Evolutionary conservation across 257 asterid species (phyloP).

Genomic region (Eustoma russellianum): DNA sequence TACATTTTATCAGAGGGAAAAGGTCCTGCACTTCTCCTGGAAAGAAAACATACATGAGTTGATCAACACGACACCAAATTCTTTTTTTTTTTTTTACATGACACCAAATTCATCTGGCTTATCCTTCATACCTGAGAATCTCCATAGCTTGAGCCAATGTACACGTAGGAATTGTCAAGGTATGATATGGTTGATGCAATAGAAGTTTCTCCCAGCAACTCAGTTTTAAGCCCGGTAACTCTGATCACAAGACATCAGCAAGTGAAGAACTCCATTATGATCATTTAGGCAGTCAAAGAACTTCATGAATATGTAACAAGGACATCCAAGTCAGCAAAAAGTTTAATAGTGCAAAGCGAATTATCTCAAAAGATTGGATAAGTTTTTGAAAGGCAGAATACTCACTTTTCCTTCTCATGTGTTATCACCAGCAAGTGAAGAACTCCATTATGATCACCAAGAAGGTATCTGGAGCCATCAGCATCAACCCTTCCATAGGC

Average conservation of each 20-base stretch:
- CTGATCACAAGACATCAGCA: constrained; percentile 21
- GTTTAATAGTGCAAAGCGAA: not conserved
- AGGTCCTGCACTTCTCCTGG: no score
- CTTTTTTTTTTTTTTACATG: no score
- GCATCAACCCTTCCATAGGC: constrained; percentile 93
- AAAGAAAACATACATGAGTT: no score
- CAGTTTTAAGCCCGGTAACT: constrained; percentile 85
- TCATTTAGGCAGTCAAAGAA: not conserved
- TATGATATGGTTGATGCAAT: constrained; percentile 83
- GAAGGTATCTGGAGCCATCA: constrained; percentile 82
- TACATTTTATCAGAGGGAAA: no score
- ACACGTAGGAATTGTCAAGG: constrained; percentile 86
- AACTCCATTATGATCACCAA: constrained; percentile 85
- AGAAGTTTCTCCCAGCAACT: constrained; percentile 83
- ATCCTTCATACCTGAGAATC: constrained; percentile 90
- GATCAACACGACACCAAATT: no score
- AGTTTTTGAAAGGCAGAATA: constrained; percentile 6
- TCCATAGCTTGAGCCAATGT: constrained; percentile 84
- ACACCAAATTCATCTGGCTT: no score
- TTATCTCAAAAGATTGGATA: not conserved
- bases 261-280: no score
- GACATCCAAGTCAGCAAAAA: not conserved
- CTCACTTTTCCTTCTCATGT: constrained; percentile 86
- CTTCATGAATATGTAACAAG: not conserved
- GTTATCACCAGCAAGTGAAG: constrained; percentile 80